A percentile compares a stretch with the other conserved stretches of the same genome.
Evolutionary conservation across 2,329 filamentous ascomycete species (phyloP).

Genomic region (Leptographium wingfieldii): DNA sequence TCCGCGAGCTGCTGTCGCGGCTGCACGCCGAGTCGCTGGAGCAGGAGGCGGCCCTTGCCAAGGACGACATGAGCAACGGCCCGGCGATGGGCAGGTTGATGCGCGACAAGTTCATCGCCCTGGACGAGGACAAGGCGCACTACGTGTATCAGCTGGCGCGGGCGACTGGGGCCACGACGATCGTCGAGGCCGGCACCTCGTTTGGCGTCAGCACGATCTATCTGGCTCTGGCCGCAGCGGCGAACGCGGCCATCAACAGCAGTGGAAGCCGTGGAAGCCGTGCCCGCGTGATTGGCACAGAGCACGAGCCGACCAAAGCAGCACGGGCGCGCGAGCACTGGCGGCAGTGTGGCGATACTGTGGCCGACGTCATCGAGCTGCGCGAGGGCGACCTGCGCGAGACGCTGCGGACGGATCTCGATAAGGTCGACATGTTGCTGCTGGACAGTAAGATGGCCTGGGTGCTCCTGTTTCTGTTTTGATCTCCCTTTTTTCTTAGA

Average conservation of each 20-base stretch:
- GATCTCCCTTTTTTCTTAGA: background rate
- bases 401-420: constrained; percentile 35
- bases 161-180: constrained; percentile 31
- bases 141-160: constrained; percentile 42
- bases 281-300: constrained; percentile 41
- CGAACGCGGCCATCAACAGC: constrained; percentile 24
- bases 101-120: constrained; percentile 45
- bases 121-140: constrained; percentile 45
- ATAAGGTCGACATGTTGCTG: constrained; percentile 41
- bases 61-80: background rate
- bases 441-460: constrained; percentile 41
- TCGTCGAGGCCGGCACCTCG: constrained; percentile 49
- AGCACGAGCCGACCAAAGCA: constrained; percentile 44
- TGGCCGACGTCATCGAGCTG: constrained; percentile 40
- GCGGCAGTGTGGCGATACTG: constrained; percentile 33
- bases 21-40: constrained; percentile 8
- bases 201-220: constrained; percentile 53
- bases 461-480: background rate
- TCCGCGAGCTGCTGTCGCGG: constrained; percentile 4
- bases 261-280: background rate
- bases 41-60: constrained; percentile 5
- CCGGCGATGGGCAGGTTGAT: constrained; percentile 17
- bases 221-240: constrained; percentile 41
- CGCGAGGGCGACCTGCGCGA: constrained; percentile 44
- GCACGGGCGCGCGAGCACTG: constrained; percentile 38